A percentile compares a stretch with the other conserved stretches of the same genome.
phyloP scores from a whole-genome alignment of 345 rosid species.

The Isatis tinctoria region DNA sequence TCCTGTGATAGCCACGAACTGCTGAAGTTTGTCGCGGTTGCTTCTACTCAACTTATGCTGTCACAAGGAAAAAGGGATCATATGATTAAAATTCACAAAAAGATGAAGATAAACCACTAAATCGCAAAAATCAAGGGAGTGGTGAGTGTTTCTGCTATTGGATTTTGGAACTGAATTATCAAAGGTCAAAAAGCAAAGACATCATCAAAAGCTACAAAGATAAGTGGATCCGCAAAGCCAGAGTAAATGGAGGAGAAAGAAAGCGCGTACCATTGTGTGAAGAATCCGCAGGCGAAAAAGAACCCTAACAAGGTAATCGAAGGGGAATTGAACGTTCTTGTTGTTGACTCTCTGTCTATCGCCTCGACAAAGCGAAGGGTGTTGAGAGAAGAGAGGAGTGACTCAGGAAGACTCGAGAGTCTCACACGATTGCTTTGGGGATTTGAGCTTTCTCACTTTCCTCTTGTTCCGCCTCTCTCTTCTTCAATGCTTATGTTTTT shows the following conservation, averaged over 20 bases:
- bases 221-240: slow-evolving; percentile 9
- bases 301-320: slow-evolving; percentile 21
- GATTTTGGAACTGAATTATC: not conserved
- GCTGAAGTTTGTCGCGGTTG: slow-evolving; percentile 88
- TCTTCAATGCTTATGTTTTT: not conserved
- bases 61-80: not conserved
- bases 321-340: not conserved
- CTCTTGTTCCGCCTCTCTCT: slow-evolving; percentile 23
- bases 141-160: not conserved
- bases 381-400: slow-evolving; percentile 21
- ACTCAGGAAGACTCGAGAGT: slow-evolving; percentile 22
- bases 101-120: not conserved
- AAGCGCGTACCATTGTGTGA: slow-evolving; percentile 24
- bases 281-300: not conserved
- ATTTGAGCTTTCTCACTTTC: slow-evolving; percentile 14
- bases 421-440: slow-evolving; percentile 21
- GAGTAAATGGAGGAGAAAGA: slow-evolving; percentile 1
- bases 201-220: not conserved
- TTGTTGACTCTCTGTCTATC: not conserved
- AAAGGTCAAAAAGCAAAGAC: not conserved
- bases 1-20: slow-evolving; percentile 83
- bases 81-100: not conserved
- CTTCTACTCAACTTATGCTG: slow-evolving; percentile 83
- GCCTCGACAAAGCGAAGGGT: not conserved
- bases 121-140: not conserved